These are phyloP conservation scores for Podaxis sp. DNA, from an alignment of 768 basidiomycete species.

Conservation along the genomic window DNA sequence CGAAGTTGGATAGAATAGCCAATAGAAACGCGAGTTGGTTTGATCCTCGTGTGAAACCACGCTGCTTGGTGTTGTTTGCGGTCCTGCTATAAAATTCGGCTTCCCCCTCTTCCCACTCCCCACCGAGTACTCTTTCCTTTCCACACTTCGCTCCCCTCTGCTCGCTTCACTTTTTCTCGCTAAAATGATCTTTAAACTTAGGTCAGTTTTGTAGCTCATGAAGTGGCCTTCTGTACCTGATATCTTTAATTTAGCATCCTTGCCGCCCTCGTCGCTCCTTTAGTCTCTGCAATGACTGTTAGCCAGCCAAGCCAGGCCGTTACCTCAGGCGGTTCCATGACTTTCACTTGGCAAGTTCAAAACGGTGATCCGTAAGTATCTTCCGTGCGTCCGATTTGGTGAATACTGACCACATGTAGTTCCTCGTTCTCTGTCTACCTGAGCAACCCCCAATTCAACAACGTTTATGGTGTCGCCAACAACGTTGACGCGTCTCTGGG, in stretches of 20 bases:
- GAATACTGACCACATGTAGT: constrained; percentile 18
- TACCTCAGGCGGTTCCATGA: constrained; percentile 30
- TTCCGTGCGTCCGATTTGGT: neutral
- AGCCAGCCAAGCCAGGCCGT: constrained; percentile 32
- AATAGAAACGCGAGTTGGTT: neutral
- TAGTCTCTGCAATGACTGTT: constrained; percentile 51
- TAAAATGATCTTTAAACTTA: constrained; percentile 53
- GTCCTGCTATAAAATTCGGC: constrained; percentile 19
- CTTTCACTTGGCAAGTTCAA: constrained; percentile 46
- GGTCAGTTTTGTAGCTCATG: constrained; percentile 30
- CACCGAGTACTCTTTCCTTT: constrained; percentile 18
- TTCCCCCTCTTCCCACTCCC: neutral
- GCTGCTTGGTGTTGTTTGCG: constrained; percentile 16
- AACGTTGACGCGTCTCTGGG: constrained; percentile 42
- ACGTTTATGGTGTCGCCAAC: constrained; percentile 54
- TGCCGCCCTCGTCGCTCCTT: constrained; percentile 41
- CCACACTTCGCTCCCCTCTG: constrained; percentile 22
- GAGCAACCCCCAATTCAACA: constrained; percentile 48
- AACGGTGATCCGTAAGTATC: constrained; percentile 43
- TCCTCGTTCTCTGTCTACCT: constrained; percentile 45
- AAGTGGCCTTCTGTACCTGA: neutral
- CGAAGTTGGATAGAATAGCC: neutral
- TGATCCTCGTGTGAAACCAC: constrained; percentile 18
- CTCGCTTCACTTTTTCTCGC: constrained; percentile 22
- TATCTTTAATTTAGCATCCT: constrained; percentile 33